These are phyloP conservation scores for Aspergillus texensis DNA, from an alignment of 2,329 filamentous ascomycete genomes.

Conservation along the genomic window DNA sequence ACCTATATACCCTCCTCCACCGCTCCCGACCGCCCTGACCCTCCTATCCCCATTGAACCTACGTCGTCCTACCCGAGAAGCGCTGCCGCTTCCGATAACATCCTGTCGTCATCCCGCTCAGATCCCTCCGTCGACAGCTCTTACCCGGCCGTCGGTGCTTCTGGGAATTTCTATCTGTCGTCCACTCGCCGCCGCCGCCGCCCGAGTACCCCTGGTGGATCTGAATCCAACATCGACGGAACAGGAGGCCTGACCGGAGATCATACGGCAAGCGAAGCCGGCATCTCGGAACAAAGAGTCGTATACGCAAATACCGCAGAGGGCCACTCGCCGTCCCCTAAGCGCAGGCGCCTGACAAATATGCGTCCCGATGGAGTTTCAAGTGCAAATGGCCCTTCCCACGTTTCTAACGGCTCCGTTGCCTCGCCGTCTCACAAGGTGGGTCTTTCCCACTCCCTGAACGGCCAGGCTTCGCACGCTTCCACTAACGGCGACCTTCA, in stretches of 20 bases:
- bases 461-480: slow-evolving; percentile 54
- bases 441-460: slow-evolving; percentile 52
- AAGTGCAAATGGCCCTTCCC: slow-evolving; percentile 58
- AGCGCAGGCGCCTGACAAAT: slow-evolving; percentile 62
- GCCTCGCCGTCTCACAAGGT: slow-evolving; percentile 50
- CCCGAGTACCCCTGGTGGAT: slow-evolving; percentile 32
- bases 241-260: slow-evolving; percentile 26
- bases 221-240: slow-evolving; percentile 23
- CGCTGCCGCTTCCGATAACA: slow-evolving; percentile 26
- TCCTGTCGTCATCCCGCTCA: slow-evolving; percentile 26
- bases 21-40: slow-evolving; percentile 69
- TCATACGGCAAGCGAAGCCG: slow-evolving; percentile 29
- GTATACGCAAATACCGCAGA: slow-evolving; percentile 30
- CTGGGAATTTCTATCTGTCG: slow-evolving; percentile 17
- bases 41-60: slow-evolving; percentile 56
- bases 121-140: slow-evolving; percentile 13
- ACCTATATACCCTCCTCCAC: slow-evolving; percentile 60
- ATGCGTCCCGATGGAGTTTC: slow-evolving; percentile 66
- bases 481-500: slow-evolving; percentile 42
- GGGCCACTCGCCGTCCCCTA: slow-evolving; percentile 46
- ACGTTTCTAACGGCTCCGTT: slow-evolving; percentile 60
- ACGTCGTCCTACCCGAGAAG: slow-evolving; percentile 41
- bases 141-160: slow-evolving; percentile 15
- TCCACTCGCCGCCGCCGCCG: slow-evolving; percentile 34
- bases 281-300: slow-evolving; percentile 27